Conservation (phyloP, 352 stramenopile species). For the Phytophthora melonis region DNA sequence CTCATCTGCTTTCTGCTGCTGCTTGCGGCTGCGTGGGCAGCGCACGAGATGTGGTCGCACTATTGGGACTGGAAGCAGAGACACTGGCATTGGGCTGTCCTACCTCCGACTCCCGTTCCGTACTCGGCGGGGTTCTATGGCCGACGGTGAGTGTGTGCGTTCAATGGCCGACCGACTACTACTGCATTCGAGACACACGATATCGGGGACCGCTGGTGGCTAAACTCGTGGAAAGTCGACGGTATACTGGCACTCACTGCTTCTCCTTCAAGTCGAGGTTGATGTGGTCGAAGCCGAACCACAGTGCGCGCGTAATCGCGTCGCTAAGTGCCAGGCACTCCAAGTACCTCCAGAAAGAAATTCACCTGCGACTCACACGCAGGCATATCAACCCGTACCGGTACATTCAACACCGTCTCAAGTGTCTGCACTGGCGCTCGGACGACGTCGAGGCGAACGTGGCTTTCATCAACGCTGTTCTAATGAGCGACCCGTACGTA, state of each 20-base stretch:
- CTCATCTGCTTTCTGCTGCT: conserved; percentile 24
- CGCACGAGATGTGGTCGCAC: background rate
- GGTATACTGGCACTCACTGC: no score
- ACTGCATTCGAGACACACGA: conserved; percentile 8
- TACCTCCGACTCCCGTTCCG: conserved; percentile 20
- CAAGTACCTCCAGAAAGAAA: no score
- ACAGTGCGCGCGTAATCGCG: no score
- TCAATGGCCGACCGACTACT: conserved; percentile 21
- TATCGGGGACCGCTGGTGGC: no score
- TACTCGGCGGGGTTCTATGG: conserved; percentile 23
- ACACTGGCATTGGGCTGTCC: background rate
- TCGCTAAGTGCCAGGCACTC: no score
- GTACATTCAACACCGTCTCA: no score
- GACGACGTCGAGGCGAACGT: conserved; percentile 29
- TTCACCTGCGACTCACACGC: no score
- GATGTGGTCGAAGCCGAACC: no score
- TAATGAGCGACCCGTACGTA: conserved; percentile 47
- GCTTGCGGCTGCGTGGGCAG: background rate
- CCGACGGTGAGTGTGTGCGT: conserved; percentile 21
- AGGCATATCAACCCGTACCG: no score
- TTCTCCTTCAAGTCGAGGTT: no score
- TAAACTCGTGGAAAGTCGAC: no score
- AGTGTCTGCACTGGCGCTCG: conserved; percentile 14
- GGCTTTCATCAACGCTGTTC: conserved; percentile 46
- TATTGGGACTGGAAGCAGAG: background rate